Conservation (phyloP, 331 rosid species). For the Rosa hybrid region DNA sequence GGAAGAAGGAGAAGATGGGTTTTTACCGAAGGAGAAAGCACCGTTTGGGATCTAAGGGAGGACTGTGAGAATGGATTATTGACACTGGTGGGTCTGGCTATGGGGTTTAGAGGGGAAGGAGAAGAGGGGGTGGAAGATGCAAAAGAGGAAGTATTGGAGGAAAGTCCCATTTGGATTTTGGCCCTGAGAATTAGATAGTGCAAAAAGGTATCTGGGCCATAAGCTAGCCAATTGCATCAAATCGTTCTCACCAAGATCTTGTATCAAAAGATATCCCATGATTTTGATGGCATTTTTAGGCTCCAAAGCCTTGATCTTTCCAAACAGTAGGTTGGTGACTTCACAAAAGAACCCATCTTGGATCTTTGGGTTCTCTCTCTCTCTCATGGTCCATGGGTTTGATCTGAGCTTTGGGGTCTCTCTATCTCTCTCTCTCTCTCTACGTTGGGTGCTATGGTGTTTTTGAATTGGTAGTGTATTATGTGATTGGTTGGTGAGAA, state of each 20-base stretch:
- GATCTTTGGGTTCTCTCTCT: not conserved
- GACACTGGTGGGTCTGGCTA: slow-evolving; percentile 44
- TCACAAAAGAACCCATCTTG: slow-evolving; percentile 48
- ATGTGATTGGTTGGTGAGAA: too few relatives aligned
- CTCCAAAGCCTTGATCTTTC: slow-evolving; percentile 52
- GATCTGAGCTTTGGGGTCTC: too few relatives aligned
- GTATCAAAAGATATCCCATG: slow-evolving; percentile 58
- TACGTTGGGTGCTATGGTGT: too few relatives aligned
- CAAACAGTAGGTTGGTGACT: slow-evolving; percentile 42
- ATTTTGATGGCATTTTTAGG: slow-evolving; percentile 64
- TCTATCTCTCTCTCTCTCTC: too few relatives aligned
- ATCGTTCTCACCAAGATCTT: slow-evolving; percentile 43
- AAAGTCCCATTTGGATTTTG: slow-evolving; percentile 44
- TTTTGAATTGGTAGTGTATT: too few relatives aligned
- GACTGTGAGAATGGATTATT: slow-evolving; percentile 62
- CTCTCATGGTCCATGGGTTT: not conserved
- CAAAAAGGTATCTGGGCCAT: slow-evolving; percentile 42
- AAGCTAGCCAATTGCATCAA: slow-evolving; percentile 40
- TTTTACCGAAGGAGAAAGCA: slow-evolving; percentile 48
- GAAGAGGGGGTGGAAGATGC: slow-evolving; percentile 40
- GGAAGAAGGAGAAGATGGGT: slow-evolving; percentile 58
- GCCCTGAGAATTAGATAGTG: slow-evolving; percentile 38
- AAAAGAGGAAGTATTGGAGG: slow-evolving; percentile 30
- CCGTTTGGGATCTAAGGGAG: slow-evolving; percentile 60
- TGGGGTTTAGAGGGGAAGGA: slow-evolving; percentile 72